These are phyloP conservation scores for Eragrostis nindensis DNA, from an alignment of 176 grass and related monocot species.

Conservation along the genomic window DNA sequence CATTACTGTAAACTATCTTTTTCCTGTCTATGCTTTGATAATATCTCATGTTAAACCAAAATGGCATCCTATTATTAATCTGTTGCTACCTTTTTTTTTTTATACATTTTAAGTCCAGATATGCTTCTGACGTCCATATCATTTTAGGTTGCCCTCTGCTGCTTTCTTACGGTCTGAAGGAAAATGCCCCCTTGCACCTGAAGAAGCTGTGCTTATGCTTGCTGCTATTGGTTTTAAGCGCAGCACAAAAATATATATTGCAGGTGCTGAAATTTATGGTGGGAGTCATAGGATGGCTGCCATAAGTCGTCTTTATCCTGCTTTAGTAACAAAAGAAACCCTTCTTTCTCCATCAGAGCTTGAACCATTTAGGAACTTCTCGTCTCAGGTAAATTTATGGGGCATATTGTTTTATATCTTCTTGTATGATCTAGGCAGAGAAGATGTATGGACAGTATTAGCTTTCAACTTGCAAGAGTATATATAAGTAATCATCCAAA, in stretches of 20 bases:
- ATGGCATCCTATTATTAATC: slow-evolving; percentile 27
- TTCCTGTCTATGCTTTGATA: background rate
- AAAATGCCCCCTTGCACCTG: slow-evolving; percentile 93
- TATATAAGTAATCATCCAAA: background rate
- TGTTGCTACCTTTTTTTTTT: background rate
- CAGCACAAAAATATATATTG: slow-evolving; percentile 81
- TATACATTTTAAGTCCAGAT: background rate
- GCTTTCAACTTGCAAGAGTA: slow-evolving; percentile 6
- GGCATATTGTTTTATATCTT: slow-evolving; percentile 23
- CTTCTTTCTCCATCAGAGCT: slow-evolving; percentile 81
- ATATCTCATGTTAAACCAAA: slow-evolving; percentile 15
- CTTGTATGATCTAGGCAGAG: slow-evolving; percentile 23
- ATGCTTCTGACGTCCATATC: slow-evolving; percentile 26
- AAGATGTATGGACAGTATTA: slow-evolving; percentile 9
- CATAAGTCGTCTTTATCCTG: slow-evolving; percentile 85
- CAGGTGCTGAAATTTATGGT: slow-evolving; percentile 95
- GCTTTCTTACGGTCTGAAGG: slow-evolving; percentile 84
- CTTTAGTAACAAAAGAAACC: slow-evolving; percentile 90
- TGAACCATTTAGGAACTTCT: slow-evolving; percentile 86
- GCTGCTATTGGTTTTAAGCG: slow-evolving; percentile 92
- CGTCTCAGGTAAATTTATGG: slow-evolving; percentile 77
- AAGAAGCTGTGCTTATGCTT: slow-evolving; percentile 98
- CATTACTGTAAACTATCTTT: slow-evolving; percentile 1
- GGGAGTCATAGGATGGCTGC: slow-evolving; percentile 87
- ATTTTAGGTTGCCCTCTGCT: slow-evolving; percentile 83